Percentiles rank a stretch among this genome's conserved stretches.
phyloP scores from a whole-genome alignment of 345 rosid genomes.

The Gynandropsis gynandra region DNA sequence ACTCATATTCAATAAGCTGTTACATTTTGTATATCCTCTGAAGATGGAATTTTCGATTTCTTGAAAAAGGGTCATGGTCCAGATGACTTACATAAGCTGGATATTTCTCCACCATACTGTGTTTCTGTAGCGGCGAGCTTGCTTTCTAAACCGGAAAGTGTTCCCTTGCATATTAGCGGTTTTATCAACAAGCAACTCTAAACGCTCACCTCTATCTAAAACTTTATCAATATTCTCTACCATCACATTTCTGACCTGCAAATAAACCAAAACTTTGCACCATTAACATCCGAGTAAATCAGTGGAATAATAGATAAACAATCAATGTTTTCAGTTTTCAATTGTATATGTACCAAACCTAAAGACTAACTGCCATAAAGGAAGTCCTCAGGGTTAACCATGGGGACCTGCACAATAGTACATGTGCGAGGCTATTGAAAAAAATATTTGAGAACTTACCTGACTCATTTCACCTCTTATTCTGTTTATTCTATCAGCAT shows the following conservation, averaged over 20 bases:
- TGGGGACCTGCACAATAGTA: neutral
- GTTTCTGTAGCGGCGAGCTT: constrained; percentile 79
- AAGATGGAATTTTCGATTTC: neutral
- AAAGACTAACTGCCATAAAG: too few relatives aligned
- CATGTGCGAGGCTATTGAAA: constrained; percentile 13
- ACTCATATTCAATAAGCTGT: neutral
- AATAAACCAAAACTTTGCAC: neutral
- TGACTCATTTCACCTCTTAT: constrained; percentile 91
- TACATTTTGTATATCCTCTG: neutral
- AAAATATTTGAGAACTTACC: constrained; percentile 32
- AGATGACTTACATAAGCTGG: constrained; percentile 64
- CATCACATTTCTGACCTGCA: constrained; percentile 85
- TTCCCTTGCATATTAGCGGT: constrained; percentile 93
- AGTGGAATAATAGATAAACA: too few relatives aligned
- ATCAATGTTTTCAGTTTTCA: too few relatives aligned
- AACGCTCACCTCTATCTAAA: constrained; percentile 83
- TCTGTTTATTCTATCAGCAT: constrained; percentile 85
- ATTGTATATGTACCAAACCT: too few relatives aligned
- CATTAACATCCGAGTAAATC: too few relatives aligned
- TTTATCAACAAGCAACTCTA: constrained; percentile 94
- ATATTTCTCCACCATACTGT: constrained; percentile 92
- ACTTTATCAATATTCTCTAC: constrained; percentile 93
- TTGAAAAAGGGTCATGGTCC: neutral
- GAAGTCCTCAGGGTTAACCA: too few relatives aligned
- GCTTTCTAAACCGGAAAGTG: constrained; percentile 90